Evolutionary conservation across 179 eudicot genomes (phyloP), one percentile per base, ranked within the genome.

Genomic region (Beta lomatogona): DNA sequence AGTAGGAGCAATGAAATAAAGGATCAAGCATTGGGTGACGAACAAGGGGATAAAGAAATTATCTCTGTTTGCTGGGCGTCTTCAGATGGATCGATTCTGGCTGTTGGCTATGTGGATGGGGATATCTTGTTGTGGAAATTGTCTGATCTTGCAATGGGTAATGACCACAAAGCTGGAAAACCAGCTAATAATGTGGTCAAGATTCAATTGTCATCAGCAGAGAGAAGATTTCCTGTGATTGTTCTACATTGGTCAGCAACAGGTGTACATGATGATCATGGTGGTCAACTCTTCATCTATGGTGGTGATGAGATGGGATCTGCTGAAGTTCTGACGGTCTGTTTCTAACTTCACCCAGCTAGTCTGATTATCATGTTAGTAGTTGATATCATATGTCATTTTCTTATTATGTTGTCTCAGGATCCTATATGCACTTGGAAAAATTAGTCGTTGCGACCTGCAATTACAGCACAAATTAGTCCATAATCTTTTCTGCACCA

Each of bases 231-330:
- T 77, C 99, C 99, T 21, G 94, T 97, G 77, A 97, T 97, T 86
- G 87, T 92, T 79, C 87, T 97, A 73, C 95, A 90, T 58, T 97
- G 99, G 98, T 89, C 91, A 63, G 86, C 88, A 48, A 85, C 85
- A 58, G 91, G 72, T 52, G 82, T 83, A 25, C 83, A 81, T 61
- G 87, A 67, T 80, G 89, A 87, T 87, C 45, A 77, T 64, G 87
- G 88, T 36, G 95, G 93, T 57, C 89, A 87, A 83, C 98, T 97
- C 78, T 95, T 92, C 87, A 91, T 90, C 61, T 97, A 97, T 80
- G 98, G 99, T 70, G 99, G 99, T 81, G 98, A 91, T 85, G 91
- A 91, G 79, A 92, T 95, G 67, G 99, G 99, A 86, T 90, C 98
- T 60, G 88, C 94, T 80, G 99, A 97, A 95, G 98, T 95, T 86